Evolutionary conservation across 2,329 filamentous ascomycete genomes (phyloP).

Genomic region (Cladosporium sp.): DNA sequence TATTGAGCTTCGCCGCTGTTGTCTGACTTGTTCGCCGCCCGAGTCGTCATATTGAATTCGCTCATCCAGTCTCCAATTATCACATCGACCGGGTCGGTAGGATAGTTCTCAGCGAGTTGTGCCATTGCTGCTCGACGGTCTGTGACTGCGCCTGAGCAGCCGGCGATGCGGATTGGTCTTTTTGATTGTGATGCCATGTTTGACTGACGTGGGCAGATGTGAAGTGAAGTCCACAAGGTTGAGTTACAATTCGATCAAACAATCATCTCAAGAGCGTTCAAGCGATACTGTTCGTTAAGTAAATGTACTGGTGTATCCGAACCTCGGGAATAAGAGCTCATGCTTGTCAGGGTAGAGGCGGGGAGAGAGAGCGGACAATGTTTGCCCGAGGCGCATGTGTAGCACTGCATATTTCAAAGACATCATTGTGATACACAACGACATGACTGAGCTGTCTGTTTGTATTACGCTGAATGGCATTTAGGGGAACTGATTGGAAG

Average conservation of each 20-base stretch:
- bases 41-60: slow-evolving; percentile 40
- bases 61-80: slow-evolving; percentile 58
- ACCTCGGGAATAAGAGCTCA: slow-evolving; percentile 5
- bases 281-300: background rate
- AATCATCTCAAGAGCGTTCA: background rate
- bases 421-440: background rate
- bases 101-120: slow-evolving; percentile 32
- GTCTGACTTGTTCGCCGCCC: slow-evolving; percentile 29
- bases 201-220: background rate
- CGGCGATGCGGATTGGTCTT: slow-evolving; percentile 35
- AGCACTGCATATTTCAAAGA: background rate
- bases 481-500: too few relatives aligned
- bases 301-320: background rate
- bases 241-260: background rate
- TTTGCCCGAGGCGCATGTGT: background rate
- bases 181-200: background rate
- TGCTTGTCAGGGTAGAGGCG: background rate
- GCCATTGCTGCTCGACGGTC: slow-evolving; percentile 43
- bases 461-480: background rate
- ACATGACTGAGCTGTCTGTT: background rate
- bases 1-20: slow-evolving; percentile 45
- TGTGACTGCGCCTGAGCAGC: slow-evolving; percentile 43
- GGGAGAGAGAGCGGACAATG: slow-evolving; percentile 2
- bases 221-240: background rate
- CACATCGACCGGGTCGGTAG: slow-evolving; percentile 51